Percentiles rank a stretch among this genome's conserved stretches.
Conservation (phyloP, 176 grass and related monocot species). For the Alopecurus myosuroides region DNA sequence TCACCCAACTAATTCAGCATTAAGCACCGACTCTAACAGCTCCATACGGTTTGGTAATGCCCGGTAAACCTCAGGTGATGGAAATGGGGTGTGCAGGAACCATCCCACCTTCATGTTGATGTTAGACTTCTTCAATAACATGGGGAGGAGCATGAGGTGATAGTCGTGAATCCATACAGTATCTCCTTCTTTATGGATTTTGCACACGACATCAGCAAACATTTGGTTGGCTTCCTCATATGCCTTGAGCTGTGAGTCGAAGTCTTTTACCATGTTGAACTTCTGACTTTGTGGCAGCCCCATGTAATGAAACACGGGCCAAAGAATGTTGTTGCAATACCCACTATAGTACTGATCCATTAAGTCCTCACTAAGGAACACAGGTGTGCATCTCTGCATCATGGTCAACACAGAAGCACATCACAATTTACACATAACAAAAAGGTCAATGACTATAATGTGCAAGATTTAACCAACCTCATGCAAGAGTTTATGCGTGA, state of each 20-base stretch:
- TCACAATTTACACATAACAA: neutral
- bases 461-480: neutral
- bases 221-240: constrained; percentile 87
- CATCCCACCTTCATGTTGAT: constrained; percentile 95
- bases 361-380: constrained; percentile 85
- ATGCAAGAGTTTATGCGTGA: neutral
- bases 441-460: neutral
- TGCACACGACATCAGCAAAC: constrained; percentile 75
- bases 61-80: constrained; percentile 78
- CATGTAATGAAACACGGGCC: constrained; percentile 94
- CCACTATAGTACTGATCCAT: constrained; percentile 93
- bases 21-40: constrained; percentile 68
- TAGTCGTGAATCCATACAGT: constrained; percentile 97
- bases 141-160: constrained; percentile 91
- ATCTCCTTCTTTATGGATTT: constrained; percentile 80
- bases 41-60: constrained; percentile 71
- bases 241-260: constrained; percentile 62
- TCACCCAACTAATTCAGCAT: constrained; percentile 95
- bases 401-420: neutral
- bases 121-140: constrained; percentile 71
- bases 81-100: constrained; percentile 97
- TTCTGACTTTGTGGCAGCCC: constrained; percentile 73
- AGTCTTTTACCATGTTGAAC: constrained; percentile 48
- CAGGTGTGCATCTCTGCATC: constrained; percentile 87
- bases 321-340: constrained; percentile 96